Evolutionary conservation across 768 basidiomycete species (phyloP), one percentile per base, ranked within the genome.

Genomic region (Lactarius hengduanensis): DNA sequence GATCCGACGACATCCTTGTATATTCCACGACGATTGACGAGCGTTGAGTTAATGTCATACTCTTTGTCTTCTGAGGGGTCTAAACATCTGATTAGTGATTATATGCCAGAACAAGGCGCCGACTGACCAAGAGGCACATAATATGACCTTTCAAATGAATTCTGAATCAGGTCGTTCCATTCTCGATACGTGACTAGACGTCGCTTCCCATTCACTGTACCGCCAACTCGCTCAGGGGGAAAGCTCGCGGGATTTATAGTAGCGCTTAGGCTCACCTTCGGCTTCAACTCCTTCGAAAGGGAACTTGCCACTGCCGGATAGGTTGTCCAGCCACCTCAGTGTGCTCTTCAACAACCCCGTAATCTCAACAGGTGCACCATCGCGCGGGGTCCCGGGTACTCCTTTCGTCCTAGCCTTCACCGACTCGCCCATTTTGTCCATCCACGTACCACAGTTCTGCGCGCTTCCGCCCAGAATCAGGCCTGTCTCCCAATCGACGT

Each of bases 381-480:
- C 96, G 70, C 97, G 82, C 1, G 97, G 96, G 0, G 96, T 96
- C 11, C 94, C 97, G n/a, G 97, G 97, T 36, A 90, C 77, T 34
- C 97, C 97, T 77, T 96, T 97, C 61, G 90, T 98, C 1, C 94
- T 93, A 4, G 97, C 96, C 71, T 87, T 92, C 66, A 80, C 81
- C 2, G 92, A 94, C 74, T 96, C 94, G 54, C 97, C 97, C 94
- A 96, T 96, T 83, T 96, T 96, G 80, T 96, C 94, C 94, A 94
- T 94, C 94, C 94, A 96, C 1, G 94, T 96, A 13, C 94, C 94
- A 74, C 94, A 96, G 72, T 96, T 96, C 72, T 83, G 77, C 63
- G 79, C 78, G 75, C 87, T 98, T 9, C 97, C 97, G 32, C 97
- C 97, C 66, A 86, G 81, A 70, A 96, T 86, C 67, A 98, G 76